phyloP scores from a whole-genome alignment of 2,329 filamentous ascomycete species.

The Pseudopithomyces chartarum region DNA sequence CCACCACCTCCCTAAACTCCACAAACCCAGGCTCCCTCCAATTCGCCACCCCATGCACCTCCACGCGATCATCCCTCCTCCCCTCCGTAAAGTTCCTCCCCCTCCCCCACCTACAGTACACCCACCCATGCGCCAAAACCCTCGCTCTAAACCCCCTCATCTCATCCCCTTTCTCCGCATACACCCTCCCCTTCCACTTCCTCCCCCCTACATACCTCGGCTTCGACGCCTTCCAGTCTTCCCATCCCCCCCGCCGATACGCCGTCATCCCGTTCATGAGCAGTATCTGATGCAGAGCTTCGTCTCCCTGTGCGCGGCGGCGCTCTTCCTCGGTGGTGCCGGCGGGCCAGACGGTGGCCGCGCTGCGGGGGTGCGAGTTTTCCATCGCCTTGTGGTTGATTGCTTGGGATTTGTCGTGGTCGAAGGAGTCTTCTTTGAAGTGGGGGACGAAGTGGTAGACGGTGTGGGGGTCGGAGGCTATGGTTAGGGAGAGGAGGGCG shows the following conservation, averaged over 20 bases:
- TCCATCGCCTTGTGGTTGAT: constrained; percentile 23
- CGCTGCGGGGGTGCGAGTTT: constrained; percentile 5
- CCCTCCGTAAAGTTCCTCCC: constrained; percentile 13
- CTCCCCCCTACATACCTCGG: not conserved
- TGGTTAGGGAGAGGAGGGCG: constrained; percentile 27
- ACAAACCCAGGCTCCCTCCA: not conserved
- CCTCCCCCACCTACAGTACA: constrained; percentile 33
- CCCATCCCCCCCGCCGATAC: constrained; percentile 36
- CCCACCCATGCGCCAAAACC: constrained; percentile 27
- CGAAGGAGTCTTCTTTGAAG: constrained; percentile 33
- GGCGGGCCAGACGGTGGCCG: constrained; percentile 1
- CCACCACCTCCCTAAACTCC: not conserved
- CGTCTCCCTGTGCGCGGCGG: constrained; percentile 16
- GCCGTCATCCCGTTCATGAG: constrained; percentile 28
- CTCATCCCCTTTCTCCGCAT: not conserved
- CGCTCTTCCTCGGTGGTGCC: constrained; percentile 16
- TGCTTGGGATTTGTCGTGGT: constrained; percentile 19
- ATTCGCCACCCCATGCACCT: not conserved
- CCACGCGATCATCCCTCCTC: not conserved
- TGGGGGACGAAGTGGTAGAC: constrained; percentile 32
- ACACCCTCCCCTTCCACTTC: not conserved
- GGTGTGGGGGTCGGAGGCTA: constrained; percentile 31
- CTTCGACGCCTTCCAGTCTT: constrained; percentile 4
- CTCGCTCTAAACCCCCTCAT: constrained; percentile 12
- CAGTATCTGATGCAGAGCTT: constrained; percentile 23